phyloP scores from a whole-genome alignment of 2,329 filamentous ascomycete species.

The Apiospora rasikravindrae region DNA sequence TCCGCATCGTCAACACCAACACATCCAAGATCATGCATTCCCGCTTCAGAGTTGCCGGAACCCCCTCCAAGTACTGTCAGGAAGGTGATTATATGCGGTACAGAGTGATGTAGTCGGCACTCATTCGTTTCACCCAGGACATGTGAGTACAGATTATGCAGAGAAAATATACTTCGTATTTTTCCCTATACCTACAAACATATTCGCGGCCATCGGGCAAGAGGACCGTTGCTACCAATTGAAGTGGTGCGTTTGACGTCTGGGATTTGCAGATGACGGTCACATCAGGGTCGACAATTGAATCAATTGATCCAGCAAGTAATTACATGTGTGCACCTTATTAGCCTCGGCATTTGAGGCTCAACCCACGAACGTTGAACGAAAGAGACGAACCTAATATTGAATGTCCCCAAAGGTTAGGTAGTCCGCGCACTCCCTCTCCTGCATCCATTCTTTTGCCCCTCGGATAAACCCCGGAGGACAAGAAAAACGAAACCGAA shows the following conservation, averaged over 20 bases:
- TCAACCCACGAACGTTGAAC: too few species aligned
- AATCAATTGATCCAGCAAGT: too few species aligned
- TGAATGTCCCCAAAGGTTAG: too few species aligned
- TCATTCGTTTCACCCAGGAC: not conserved
- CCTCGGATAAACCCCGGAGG: conserved; percentile 5
- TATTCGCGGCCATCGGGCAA: too few species aligned
- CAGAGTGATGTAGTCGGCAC: not conserved
- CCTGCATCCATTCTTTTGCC: not conserved
- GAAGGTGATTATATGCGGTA: conserved; percentile 36
- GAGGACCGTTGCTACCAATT: too few species aligned
- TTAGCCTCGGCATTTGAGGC: too few species aligned
- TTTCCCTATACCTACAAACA: too few species aligned
- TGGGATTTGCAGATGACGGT: too few species aligned
- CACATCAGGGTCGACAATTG: too few species aligned
- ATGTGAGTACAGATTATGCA: not conserved
- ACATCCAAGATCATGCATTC: conserved; percentile 42
- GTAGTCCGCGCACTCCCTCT: not conserved
- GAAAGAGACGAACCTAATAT: too few species aligned
- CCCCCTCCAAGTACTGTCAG: conserved; percentile 33
- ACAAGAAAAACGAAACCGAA: not conserved
- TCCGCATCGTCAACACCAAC: conserved; percentile 41
- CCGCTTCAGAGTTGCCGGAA: conserved; percentile 41
- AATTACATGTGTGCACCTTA: too few species aligned
- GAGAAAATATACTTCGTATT: not conserved
- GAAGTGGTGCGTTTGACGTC: too few species aligned